A percentile compares a stretch with the other conserved stretches of the same genome.
Evolutionary conservation across 2,329 filamentous ascomycete genomes (phyloP).

Genomic region (Uncinocarpus reesii): DNA sequence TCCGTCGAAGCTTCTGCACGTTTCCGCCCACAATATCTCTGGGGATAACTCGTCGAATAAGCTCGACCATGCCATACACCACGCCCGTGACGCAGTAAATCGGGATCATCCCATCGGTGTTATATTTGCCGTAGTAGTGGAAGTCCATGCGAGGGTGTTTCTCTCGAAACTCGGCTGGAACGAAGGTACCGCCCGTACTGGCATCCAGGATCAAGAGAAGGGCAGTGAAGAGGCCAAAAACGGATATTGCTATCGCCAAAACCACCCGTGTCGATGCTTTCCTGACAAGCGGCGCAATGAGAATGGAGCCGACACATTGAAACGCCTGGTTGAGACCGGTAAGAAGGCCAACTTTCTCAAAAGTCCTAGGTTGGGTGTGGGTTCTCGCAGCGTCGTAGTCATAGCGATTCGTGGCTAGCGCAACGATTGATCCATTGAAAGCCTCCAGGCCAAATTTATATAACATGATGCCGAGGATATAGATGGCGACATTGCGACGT

Average conservation of each 20-base stretch:
- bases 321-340: slow-evolving; percentile 43
- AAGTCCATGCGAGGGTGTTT: slow-evolving; percentile 31
- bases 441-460: slow-evolving; percentile 46
- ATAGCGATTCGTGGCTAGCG: slow-evolving; percentile 43
- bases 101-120: slow-evolving; percentile 43
- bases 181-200: slow-evolving; percentile 40
- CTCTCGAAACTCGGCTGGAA: slow-evolving; percentile 22
- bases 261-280: slow-evolving; percentile 41
- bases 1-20: slow-evolving; percentile 40
- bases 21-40: slow-evolving; percentile 44
- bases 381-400: slow-evolving; percentile 34
- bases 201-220: slow-evolving; percentile 42
- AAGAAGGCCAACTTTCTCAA: slow-evolving; percentile 40
- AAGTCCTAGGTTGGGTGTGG: slow-evolving; percentile 32
- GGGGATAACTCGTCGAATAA: slow-evolving; percentile 43
- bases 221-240: slow-evolving; percentile 41
- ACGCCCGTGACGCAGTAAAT: slow-evolving; percentile 39
- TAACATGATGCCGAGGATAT: slow-evolving; percentile 43
- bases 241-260: slow-evolving; percentile 35
- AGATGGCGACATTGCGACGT: slow-evolving; percentile 39
- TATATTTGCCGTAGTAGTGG: slow-evolving; percentile 41
- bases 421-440: slow-evolving; percentile 43
- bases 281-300: slow-evolving; percentile 44
- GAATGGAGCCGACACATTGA: slow-evolving; percentile 42
- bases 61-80: slow-evolving; percentile 42